phyloP scores from a whole-genome alignment of 2,329 filamentous ascomycete genomes.

The Cercospora berteroae region DNA sequence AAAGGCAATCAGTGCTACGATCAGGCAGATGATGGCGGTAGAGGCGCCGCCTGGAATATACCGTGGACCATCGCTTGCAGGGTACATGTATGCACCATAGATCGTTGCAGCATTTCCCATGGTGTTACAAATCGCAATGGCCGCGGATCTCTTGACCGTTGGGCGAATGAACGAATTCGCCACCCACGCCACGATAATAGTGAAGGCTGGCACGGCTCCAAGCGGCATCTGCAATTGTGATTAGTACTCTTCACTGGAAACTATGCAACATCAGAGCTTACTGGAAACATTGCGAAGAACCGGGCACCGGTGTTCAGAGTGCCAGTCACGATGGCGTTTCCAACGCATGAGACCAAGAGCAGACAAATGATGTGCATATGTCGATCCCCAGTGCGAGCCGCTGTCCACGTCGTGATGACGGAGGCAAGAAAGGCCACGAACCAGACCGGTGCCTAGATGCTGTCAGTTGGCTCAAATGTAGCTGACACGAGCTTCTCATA shows the following conservation, averaged over 20 bases:
- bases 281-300: conserved; percentile 6
- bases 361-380: conserved; percentile 6
- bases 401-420: conserved; percentile 5
- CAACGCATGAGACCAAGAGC: neutral
- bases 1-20: conserved; percentile 39
- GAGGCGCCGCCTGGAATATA: conserved; percentile 42
- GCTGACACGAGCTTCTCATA: neutral
- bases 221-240: conserved; percentile 2
- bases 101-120: conserved; percentile 39
- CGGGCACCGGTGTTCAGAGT: conserved; percentile 3
- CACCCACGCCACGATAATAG: conserved; percentile 34
- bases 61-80: conserved; percentile 36
- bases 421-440: conserved; percentile 7
- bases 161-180: conserved; percentile 41
- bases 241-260: neutral
- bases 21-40: conserved; percentile 38
- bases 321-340: conserved; percentile 7
- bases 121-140: conserved; percentile 67
- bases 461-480: neutral
- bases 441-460: conserved; percentile 6
- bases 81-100: conserved; percentile 39
- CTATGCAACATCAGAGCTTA: neutral
- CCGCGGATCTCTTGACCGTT: conserved; percentile 73
- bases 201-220: conserved; percentile 33
- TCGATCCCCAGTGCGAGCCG: conserved; percentile 1